Percentiles rank a stretch among this genome's conserved stretches.
Conservation (phyloP, 2,329 filamentous ascomycete species). For the Cladophialophora immunda region DNA sequence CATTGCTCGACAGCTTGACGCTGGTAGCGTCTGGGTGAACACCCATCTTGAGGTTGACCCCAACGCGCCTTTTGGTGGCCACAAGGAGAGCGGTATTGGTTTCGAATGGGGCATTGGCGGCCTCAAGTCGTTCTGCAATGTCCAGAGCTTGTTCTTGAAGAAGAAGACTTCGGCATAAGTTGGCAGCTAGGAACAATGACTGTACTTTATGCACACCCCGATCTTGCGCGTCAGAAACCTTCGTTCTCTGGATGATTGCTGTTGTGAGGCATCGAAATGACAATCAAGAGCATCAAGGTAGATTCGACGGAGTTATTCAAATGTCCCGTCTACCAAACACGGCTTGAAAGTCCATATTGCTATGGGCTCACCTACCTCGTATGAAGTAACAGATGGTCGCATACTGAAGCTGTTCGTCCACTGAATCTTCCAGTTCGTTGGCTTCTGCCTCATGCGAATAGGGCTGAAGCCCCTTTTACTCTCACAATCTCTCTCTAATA, state of each 20-base stretch:
- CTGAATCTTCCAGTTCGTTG: neutral
- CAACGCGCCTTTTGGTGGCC: constrained; percentile 41
- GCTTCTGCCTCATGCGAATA: neutral
- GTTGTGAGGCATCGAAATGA: neutral
- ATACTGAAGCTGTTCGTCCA: too few species aligned
- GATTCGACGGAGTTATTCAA: too few species aligned
- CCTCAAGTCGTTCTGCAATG: constrained; percentile 41
- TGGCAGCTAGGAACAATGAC: neutral
- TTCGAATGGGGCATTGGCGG: constrained; percentile 43
- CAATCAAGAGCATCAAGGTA: neutral
- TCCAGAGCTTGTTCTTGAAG: constrained; percentile 40
- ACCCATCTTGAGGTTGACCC: constrained; percentile 41
- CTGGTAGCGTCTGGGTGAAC: constrained; percentile 71
- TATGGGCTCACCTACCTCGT: too few species aligned
- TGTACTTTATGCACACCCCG: neutral
- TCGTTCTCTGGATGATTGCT: too few species aligned
- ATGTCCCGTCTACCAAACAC: too few species aligned
- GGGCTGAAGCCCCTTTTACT: neutral
- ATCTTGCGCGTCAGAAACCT: neutral
- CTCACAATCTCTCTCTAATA: neutral
- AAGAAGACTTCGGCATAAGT: constrained; percentile 24
- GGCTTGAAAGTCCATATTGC: too few species aligned
- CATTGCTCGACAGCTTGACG: constrained; percentile 64
- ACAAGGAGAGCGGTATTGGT: constrained; percentile 46
- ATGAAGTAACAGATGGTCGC: too few species aligned